Evolutionary conservation across 306 rosid species (phyloP), one percentile per base, ranked within the genome.

Genomic region (Quercus dentata): DNA sequence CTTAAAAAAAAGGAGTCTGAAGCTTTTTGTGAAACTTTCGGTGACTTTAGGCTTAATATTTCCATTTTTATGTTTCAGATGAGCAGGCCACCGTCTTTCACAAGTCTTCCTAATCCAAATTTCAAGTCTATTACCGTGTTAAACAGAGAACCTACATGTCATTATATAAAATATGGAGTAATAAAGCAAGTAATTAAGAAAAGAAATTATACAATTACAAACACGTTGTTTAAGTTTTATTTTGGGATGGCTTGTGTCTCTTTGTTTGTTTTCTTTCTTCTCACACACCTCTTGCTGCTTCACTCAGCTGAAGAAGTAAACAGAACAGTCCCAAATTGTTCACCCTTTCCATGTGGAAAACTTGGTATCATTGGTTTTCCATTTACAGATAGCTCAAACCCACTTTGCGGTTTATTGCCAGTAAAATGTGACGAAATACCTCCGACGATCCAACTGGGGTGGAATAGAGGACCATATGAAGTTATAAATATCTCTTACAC

Each of bases 301-400:
- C 65, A 31, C 73, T 33, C 58, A 5, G 82, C 78, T 35, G 18
- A 33, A 58, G 46, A 10, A 1, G 38, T 31, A 76, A 69, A 69
- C n/a, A 69, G 81, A 19, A 75, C 70, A 56, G 51, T 70, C n/a
- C 54, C 54, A 49, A 49, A 3, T 13, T 49, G 54, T 10, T 49
- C 54, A 13, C 70, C 76, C n/a, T 70, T 78, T 44, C 21, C 44
- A 1, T 56, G 83, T n/a, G 75, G 75, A 4, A 27, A 67, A 23
- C 59, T 74, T 0, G 70, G 62, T 31, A 38, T 10, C 7, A 27
- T 56, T 5, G 9, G 1, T 19, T 79, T 51, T 28, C 74, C 74
- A 25, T 51, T 49, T 57, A 31, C 78, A 9, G 35, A 28, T 52
- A 5, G 18, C 8, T 0, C 5, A 63, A 4, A 38, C 51, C 61